phyloP scores from a whole-genome alignment of 2,329 filamentous ascomycete species.

The Colletotrichum ledebouriae region DNA sequence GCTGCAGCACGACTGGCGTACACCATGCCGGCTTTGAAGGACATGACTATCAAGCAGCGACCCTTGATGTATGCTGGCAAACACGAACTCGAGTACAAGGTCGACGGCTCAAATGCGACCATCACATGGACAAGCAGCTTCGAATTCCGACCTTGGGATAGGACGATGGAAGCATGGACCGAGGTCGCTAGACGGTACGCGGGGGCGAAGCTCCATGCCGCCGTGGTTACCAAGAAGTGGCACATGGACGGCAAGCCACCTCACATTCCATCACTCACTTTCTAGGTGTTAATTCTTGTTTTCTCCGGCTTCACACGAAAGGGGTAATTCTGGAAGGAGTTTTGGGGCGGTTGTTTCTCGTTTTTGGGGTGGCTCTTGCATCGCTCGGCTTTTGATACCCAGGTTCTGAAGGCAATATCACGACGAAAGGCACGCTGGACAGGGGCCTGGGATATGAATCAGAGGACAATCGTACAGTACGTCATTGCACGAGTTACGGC shows the following conservation, averaged over 20 bases:
- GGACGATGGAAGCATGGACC: conserved; percentile 45
- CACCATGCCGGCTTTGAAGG: conserved; percentile 44
- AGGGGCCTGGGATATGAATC: background rate
- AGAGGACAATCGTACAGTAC: too few relatives aligned
- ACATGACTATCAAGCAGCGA: conserved; percentile 43
- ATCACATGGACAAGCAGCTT: conserved; percentile 45
- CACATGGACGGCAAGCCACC: conserved; percentile 38
- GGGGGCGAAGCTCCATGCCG: conserved; percentile 14
- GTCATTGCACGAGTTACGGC: background rate
- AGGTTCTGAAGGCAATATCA: conserved; percentile 8
- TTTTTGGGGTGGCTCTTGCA: conserved; percentile 10
- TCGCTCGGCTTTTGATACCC: conserved; percentile 29
- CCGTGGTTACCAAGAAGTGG: conserved; percentile 19
- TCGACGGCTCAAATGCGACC: conserved; percentile 24
- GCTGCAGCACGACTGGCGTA: conserved; percentile 44
- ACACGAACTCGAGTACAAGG: conserved; percentile 43
- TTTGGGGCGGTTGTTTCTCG: background rate
- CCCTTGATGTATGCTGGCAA: conserved; percentile 46
- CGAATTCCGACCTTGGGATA: conserved; percentile 44
- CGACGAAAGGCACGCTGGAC: conserved; percentile 5
- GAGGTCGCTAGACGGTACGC: conserved; percentile 42
- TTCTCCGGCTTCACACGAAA: background rate
- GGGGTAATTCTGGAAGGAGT: background rate
- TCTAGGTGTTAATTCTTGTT: conserved; percentile 9
- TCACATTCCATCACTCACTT: conserved; percentile 36